phyloP scores from a whole-genome alignment of 257 asterid genomes.

The Nicotiana otophora region DNA sequence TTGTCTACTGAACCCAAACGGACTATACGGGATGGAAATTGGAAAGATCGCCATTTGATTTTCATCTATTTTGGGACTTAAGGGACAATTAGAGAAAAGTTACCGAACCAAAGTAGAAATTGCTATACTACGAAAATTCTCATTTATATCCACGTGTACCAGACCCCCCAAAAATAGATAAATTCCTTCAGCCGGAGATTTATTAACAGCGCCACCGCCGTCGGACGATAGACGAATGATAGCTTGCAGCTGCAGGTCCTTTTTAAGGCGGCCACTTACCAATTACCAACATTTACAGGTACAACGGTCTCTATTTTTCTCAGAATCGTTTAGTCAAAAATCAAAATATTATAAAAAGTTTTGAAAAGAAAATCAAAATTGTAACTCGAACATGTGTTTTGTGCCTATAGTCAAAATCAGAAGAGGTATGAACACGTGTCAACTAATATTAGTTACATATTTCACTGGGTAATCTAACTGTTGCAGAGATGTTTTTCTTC shows the following conservation, averaged over 20 bases:
- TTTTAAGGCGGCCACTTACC: conserved; percentile 27
- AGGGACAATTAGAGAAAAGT: no score
- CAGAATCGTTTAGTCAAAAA: background rate
- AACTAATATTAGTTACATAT: background rate
- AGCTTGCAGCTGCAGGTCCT: background rate
- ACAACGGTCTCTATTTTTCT: background rate
- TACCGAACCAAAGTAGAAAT: no score
- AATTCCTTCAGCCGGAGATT: background rate
- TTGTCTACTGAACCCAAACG: no score
- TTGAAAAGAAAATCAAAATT: background rate
- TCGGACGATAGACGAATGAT: background rate
- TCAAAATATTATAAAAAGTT: background rate
- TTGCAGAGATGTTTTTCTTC: conserved; percentile 23
- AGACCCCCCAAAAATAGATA: no score
- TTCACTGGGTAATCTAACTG: background rate
- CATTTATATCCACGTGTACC: no score
- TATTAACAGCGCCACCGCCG: background rate
- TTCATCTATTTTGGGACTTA: no score
- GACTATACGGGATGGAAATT: no score
- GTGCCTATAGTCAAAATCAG: background rate
- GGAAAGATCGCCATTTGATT: no score
- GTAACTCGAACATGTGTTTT: background rate
- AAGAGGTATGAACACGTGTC: background rate
- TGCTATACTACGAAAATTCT: no score
- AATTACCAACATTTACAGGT: conserved; percentile 32